These are phyloP conservation scores for Eleusine indica DNA, from an alignment of 176 grass and related monocot genomes.

Conservation along the genomic window DNA sequence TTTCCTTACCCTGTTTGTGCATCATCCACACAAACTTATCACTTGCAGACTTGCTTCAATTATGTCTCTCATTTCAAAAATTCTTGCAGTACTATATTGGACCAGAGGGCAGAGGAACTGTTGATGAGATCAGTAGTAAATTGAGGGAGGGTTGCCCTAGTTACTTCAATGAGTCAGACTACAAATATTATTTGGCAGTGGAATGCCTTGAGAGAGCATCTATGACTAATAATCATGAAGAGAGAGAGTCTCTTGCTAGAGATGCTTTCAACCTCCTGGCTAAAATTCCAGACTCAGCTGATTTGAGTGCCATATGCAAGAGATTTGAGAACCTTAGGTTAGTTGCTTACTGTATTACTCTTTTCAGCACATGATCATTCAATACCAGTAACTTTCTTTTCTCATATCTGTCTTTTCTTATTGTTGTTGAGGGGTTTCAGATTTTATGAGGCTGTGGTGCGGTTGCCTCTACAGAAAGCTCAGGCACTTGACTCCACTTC, in stretches of 20 bases:
- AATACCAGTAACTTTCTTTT: slow-evolving; percentile 1
- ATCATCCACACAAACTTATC: neutral
- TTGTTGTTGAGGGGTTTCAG: slow-evolving; percentile 40
- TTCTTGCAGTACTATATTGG: slow-evolving; percentile 92
- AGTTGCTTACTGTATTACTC: slow-evolving; percentile 28
- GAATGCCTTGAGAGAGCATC: slow-evolving; percentile 91
- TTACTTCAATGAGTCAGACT: slow-evolving; percentile 94
- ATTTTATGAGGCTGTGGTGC: slow-evolving; percentile 93
- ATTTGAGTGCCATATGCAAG: slow-evolving; percentile 93
- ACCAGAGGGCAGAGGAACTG: slow-evolving; percentile 78
- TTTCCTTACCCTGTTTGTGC: neutral
- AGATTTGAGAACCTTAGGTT: slow-evolving; percentile 96
- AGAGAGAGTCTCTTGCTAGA: slow-evolving; percentile 81
- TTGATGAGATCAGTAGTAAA: slow-evolving; percentile 91
- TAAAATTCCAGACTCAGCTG: slow-evolving; percentile 81
- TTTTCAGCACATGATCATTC: slow-evolving; percentile 29
- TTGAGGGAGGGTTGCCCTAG: slow-evolving; percentile 91
- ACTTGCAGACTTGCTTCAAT: slow-evolving; percentile 14
- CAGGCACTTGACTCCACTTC: slow-evolving; percentile 76
- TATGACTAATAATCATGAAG: slow-evolving; percentile 57
- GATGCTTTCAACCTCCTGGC: slow-evolving; percentile 87
- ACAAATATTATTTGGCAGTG: slow-evolving; percentile 93
- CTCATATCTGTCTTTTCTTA: slow-evolving; percentile 37
- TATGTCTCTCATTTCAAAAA: slow-evolving; percentile 20
- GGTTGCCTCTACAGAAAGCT: slow-evolving; percentile 86